Evolutionary conservation across 2,329 filamentous ascomycete genomes (phyloP).

Genomic region (Pestalotiopsis sp.): DNA sequence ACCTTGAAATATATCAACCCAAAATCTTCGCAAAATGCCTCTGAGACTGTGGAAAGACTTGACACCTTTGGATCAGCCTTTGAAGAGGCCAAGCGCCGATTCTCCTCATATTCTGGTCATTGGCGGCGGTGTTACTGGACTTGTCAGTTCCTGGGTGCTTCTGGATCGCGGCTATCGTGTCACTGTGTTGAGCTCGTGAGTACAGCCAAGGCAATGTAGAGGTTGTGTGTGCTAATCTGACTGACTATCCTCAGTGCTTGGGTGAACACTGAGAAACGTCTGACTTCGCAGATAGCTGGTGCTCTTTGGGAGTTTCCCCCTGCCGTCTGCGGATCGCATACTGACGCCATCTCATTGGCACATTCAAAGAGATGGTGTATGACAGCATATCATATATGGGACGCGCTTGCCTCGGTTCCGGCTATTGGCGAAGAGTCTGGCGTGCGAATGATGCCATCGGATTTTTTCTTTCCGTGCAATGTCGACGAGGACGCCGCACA

Average conservation of each 20-base stretch:
- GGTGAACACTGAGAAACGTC: slow-evolving; percentile 37
- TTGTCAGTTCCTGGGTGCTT: slow-evolving; percentile 42
- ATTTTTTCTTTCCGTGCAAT: slow-evolving; percentile 40
- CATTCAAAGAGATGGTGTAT: slow-evolving; percentile 44
- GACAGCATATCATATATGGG: slow-evolving; percentile 43
- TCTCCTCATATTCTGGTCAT: slow-evolving; percentile 33
- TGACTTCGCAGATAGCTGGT: slow-evolving; percentile 49
- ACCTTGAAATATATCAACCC: neutral
- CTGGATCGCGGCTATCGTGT: slow-evolving; percentile 46
- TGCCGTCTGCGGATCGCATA: slow-evolving; percentile 45
- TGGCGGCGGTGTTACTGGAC: slow-evolving; percentile 34
- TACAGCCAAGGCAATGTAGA: neutral
- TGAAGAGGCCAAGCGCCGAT: slow-evolving; percentile 26
- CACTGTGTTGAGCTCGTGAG: slow-evolving; percentile 39
- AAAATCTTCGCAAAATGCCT: slow-evolving; percentile 24
- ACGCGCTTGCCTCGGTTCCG: slow-evolving; percentile 38
- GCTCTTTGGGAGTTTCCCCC: slow-evolving; percentile 50
- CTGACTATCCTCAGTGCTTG: slow-evolving; percentile 33
- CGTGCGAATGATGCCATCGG: slow-evolving; percentile 39
- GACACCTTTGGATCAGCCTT: slow-evolving; percentile 28
- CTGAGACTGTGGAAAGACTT: slow-evolving; percentile 35
- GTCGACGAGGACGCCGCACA: slow-evolving; percentile 37
- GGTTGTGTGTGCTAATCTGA: neutral
- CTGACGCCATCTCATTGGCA: slow-evolving; percentile 39
- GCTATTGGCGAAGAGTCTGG: slow-evolving; percentile 34